Base-by-base conservation (phyloP, 352 stramenopile genomes). In the Elongisporangium senticosum region DNA sequence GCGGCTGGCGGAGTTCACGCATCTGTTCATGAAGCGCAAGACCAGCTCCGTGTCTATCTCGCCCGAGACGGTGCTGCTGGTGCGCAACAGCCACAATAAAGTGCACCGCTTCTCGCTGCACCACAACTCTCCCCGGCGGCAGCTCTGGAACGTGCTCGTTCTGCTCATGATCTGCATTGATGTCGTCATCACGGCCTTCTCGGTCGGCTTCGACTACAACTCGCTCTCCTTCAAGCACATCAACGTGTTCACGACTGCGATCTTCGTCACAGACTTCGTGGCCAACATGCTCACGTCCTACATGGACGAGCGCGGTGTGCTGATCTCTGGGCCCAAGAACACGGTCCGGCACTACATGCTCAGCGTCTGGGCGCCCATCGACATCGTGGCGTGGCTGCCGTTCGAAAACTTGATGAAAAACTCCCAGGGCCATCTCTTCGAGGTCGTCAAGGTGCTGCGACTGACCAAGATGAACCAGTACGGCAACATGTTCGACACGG, bases 341-440 rank as follows among this genome's bases (percentile, higher is more conserved):
- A 89, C 79, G 3, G 53, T 68, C 1, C 59, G 51, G 14, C 69
- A 87, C 60, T 89, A 89, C 55, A 26, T 89, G 14, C 14, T 75
- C 10, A 86, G 77, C 53, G 48, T 71, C 11, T 85, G 77, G 77
- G 79, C 77, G 2, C 26, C 87, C 5, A 72, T 76, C 0, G 79
- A 89, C 37, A 81, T 89, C 22, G 64, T 89, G n/a, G 81, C 74
- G 39, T 89, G 75, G 75, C 86, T 89, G 52, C 79, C 77, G 7
- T 86, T 89, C 40, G 77, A 87, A 28, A 62, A 74, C 28, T 17
- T 89, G 7, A 64, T 67, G 7, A 26, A 59, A 2, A 65, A 65
- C 0, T 64, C 56, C 20, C 60, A 77, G 53, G 76, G 79, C 2
- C 74, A 72, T 10, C 72, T 86, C 58, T 67, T 89, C n/a, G 72